Percentiles rank a stretch among this genome's conserved stretches.
These are phyloP conservation scores for Spinacia oleracea DNA, from an alignment of 179 eudicot species.

Conservation along the genomic window DNA sequence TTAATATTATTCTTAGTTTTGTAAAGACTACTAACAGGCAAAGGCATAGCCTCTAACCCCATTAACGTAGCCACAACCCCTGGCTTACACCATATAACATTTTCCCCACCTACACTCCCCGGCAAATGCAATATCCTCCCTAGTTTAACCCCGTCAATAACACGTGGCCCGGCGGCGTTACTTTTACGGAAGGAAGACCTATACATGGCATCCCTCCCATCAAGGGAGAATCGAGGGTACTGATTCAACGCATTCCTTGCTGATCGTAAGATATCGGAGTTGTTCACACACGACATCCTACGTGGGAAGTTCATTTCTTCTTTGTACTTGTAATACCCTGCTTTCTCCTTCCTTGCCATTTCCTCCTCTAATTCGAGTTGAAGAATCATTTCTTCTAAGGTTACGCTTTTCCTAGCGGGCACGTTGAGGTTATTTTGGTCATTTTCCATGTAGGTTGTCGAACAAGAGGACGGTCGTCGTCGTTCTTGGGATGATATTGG, in stretches of 20 bases:
- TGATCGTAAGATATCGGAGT: slow-evolving; percentile 72
- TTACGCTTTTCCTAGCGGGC: slow-evolving; percentile 47
- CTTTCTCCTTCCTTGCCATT: slow-evolving; percentile 45
- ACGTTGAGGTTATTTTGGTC: slow-evolving; percentile 16
- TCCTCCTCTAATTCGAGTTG: slow-evolving; percentile 76
- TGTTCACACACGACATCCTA: slow-evolving; percentile 86
- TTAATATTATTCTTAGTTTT: neutral
- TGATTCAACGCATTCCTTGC: slow-evolving; percentile 81
- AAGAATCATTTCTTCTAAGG: slow-evolving; percentile 82
- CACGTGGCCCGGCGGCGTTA: neutral
- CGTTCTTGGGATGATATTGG: neutral
- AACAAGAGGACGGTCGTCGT: slow-evolving; percentile 26
- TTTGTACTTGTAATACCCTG: slow-evolving; percentile 2
- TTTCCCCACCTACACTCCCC: slow-evolving; percentile 62
- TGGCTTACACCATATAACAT: slow-evolving; percentile 94
- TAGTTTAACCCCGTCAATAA: slow-evolving; percentile 29
- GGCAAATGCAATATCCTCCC: slow-evolving; percentile 46
- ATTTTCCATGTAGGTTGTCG: slow-evolving; percentile 14
- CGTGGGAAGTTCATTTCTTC: slow-evolving; percentile 33
- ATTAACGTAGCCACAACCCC: slow-evolving; percentile 80
- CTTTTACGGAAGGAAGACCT: slow-evolving; percentile 56
- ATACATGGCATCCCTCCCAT: slow-evolving; percentile 85
- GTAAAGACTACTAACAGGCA: slow-evolving; percentile 46
- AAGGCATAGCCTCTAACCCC: slow-evolving; percentile 93
- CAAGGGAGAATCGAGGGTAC: slow-evolving; percentile 92